Evolutionary conservation across 140 eudicot genomes (phyloP).

Genomic region (Senecio squalidus): DNA sequence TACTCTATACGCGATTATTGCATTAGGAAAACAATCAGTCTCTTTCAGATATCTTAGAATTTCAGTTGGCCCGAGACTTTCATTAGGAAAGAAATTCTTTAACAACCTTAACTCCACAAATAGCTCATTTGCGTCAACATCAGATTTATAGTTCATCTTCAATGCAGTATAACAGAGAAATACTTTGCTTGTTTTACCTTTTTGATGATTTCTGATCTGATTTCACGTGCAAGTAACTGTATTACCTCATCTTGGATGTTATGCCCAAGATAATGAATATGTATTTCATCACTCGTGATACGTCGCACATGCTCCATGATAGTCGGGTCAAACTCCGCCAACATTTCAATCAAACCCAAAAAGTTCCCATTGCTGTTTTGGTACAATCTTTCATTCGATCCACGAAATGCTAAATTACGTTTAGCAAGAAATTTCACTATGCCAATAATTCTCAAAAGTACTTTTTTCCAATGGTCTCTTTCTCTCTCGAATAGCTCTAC

Average conservation of each 20-base stretch:
- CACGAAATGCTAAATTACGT: too few relatives aligned
- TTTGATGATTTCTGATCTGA: not conserved
- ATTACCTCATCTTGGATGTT: not conserved
- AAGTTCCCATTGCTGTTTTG: too few relatives aligned
- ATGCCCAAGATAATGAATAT: not conserved
- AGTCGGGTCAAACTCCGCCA: too few relatives aligned
- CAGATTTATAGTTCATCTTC: not conserved
- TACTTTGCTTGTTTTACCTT: too few relatives aligned
- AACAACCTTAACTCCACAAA: not conserved
- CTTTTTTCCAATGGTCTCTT: too few relatives aligned
- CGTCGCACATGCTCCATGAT: too few relatives aligned
- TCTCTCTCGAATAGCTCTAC: too few relatives aligned
- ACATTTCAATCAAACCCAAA: too few relatives aligned
- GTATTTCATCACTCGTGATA: not conserved
- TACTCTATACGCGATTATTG: not conserved
- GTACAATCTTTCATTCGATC: too few relatives aligned
- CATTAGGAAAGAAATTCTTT: not conserved
- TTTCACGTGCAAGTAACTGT: not conserved
- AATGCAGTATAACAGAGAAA: not conserved
- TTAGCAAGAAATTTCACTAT: too few relatives aligned
- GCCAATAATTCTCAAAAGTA: too few relatives aligned
- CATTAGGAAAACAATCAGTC: not conserved
- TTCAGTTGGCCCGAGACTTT: not conserved
- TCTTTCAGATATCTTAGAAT: not conserved
- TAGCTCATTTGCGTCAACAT: not conserved